Conservation (phyloP, 495 filamentous ascomycete genomes). For the Penicillium fimorum region DNA sequence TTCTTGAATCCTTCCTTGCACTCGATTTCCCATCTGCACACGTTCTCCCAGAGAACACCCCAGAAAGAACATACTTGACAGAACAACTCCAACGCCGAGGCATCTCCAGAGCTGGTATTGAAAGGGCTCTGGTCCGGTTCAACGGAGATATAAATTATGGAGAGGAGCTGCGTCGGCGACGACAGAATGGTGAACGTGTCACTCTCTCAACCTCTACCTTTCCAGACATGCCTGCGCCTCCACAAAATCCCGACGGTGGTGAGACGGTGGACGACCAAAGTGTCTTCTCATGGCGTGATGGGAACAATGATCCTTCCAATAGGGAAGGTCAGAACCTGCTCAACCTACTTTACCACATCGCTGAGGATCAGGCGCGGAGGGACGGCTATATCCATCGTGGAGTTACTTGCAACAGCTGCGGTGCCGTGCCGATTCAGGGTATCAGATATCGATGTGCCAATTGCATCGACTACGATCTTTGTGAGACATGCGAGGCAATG, state of each 20-base stretch:
- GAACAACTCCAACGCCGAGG: constrained; percentile 44
- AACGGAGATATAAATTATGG: constrained; percentile 47
- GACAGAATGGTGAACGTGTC: constrained; percentile 44
- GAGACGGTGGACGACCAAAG: constrained; percentile 63
- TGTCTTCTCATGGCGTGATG: constrained; percentile 57
- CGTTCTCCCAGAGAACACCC: constrained; percentile 30
- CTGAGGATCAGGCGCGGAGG: constrained; percentile 73
- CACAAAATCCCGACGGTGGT: constrained; percentile 45
- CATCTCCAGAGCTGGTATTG: constrained; percentile 43
- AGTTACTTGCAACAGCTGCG: constrained; percentile 88
- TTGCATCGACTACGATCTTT: constrained; percentile 89
- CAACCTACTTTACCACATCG: constrained; percentile 72
- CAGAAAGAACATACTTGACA: constrained; percentile 39
- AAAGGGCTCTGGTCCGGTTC: constrained; percentile 40
- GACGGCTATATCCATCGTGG: constrained; percentile 93
- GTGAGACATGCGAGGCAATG: constrained; percentile 82
- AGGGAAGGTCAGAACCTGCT: constrained; percentile 73
- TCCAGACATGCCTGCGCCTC: constrained; percentile 48
- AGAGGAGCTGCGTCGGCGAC: constrained; percentile 43
- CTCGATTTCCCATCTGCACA: constrained; percentile 45
- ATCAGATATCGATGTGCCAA: constrained; percentile 90
- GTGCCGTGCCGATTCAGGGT: constrained; percentile 80
- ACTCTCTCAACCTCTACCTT: constrained; percentile 44
- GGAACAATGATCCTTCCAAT: constrained; percentile 49
- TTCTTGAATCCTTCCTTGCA: constrained; percentile 50